Base-by-base conservation (phyloP, 805 yeast genomes). In the Spathaspora gorwiae region DNA sequence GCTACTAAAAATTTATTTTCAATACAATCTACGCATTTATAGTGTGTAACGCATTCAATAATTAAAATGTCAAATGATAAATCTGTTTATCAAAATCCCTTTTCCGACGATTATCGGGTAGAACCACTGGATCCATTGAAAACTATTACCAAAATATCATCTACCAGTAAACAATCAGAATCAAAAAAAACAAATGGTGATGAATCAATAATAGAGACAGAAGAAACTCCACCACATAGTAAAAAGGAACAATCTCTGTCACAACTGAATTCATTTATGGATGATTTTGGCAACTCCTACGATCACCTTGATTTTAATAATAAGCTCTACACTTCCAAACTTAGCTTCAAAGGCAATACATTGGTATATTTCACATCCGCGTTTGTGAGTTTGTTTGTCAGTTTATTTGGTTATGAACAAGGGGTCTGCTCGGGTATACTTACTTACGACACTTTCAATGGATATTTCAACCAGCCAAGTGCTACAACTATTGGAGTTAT, bases 401-500 rank as follows among this genome's bases (percentile, higher is more conserved):
- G 73, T 35, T 55, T 66, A 36, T 66, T 66, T 49, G 72, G 71
- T 11, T 64, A 65, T 54, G 75, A 70, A 48, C 76, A 90, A 65
- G 97, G 97, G 47, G 95, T 89, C 40, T 87, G 90, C 80, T 81
- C 90, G 39, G 95, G 96, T 2, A 80, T 90, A 39, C 69, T 90
- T 43, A 85, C 94, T 1, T 89, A 86, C 41, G 75, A 73, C 7
- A 76, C 84, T 45, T 90, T 90, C 64, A 77, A 77, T 49, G 69
- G 68, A 15, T 87, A 83, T 63, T 90, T 87, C 64, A 59, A 81
- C 52, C 57, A 86, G 39, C 97, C 97, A 1, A 68, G 83, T 4
- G 76, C 94, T 12, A 76, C 88, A 1, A 76, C 79, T 48, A 79
- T 89, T 36, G 97, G 97, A 15, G 79, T 92, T 2, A 84, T 90